These are phyloP conservation scores for Cadophora sp. DNA, from an alignment of 2,329 filamentous ascomycete genomes.

Conservation along the genomic window DNA sequence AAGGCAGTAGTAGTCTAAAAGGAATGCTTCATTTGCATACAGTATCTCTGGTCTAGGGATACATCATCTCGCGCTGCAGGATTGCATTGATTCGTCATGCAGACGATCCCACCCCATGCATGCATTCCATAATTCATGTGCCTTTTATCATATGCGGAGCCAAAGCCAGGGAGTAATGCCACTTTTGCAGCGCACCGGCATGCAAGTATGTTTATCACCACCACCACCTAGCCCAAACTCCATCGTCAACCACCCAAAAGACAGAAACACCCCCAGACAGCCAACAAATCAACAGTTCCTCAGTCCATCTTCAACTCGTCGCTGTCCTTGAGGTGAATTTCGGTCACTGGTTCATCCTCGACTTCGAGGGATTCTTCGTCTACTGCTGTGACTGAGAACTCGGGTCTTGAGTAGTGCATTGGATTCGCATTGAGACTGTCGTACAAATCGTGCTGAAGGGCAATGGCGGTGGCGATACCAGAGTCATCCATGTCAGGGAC, in stretches of 20 bases:
- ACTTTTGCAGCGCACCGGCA: slow-evolving; percentile 14
- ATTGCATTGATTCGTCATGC: slow-evolving; percentile 4
- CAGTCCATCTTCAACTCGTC: slow-evolving; percentile 41
- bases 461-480: slow-evolving; percentile 30
- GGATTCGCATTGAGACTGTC: slow-evolving; percentile 18
- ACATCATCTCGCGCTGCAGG: slow-evolving; percentile 4
- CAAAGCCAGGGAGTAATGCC: slow-evolving; percentile 10
- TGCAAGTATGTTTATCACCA: slow-evolving; percentile 12
- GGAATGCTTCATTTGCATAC: slow-evolving; percentile 20
- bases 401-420: slow-evolving; percentile 12
- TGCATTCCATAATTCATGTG: slow-evolving; percentile 17
- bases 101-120: not conserved
- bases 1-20: slow-evolving; percentile 5
- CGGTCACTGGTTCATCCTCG: slow-evolving; percentile 42
- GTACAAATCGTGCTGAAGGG: slow-evolving; percentile 32
- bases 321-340: slow-evolving; percentile 45
- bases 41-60: slow-evolving; percentile 6
- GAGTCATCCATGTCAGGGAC: slow-evolving; percentile 42
- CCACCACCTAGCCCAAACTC: slow-evolving; percentile 11
- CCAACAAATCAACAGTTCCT: slow-evolving; percentile 5
- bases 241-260: slow-evolving; percentile 1
- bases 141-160: slow-evolving; percentile 1
- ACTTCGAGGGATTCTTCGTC: slow-evolving; percentile 34
- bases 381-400: slow-evolving; percentile 26
- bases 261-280: slow-evolving; percentile 7